Percentiles rank a stretch among this genome's conserved stretches.
phyloP scores from a whole-genome alignment of 345 rosid genomes.

The Reutealis trisperma region DNA sequence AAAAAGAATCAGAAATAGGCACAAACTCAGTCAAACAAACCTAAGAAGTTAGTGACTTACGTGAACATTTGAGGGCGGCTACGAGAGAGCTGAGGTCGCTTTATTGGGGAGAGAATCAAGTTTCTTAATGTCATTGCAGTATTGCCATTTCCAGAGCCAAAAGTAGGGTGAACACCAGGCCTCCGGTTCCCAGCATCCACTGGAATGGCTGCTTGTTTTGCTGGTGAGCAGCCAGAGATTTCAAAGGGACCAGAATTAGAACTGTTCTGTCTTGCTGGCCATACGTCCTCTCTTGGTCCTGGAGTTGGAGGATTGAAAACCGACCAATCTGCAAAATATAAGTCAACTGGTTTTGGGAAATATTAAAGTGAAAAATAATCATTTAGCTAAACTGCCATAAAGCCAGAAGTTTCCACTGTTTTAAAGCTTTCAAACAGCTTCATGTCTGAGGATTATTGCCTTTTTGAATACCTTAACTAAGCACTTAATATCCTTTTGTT shows the following conservation, averaged over 20 bases:
- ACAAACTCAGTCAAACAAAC: neutral
- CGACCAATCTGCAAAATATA: constrained; percentile 82
- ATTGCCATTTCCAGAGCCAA: constrained; percentile 52
- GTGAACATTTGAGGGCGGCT: constrained; percentile 67
- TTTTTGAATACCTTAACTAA: neutral
- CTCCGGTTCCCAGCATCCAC: constrained; percentile 64
- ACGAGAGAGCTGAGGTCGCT: constrained; percentile 90
- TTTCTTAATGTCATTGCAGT: constrained; percentile 79
- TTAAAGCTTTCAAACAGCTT: neutral
- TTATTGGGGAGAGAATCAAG: constrained; percentile 88
- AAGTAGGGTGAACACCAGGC: constrained; percentile 44
- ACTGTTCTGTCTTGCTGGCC: constrained; percentile 89
- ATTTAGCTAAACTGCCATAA: constrained; percentile 1
- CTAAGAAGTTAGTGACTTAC: constrained; percentile 40
- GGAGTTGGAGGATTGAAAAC: constrained; percentile 87
- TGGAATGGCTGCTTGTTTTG: constrained; percentile 50
- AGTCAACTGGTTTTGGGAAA: constrained; percentile 74
- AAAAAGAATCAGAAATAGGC: neutral
- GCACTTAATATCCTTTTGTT: constrained; percentile 14
- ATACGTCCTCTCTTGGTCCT: constrained; percentile 84
- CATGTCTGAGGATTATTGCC: neutral
- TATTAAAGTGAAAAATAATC: constrained; percentile 30
- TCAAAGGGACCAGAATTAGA: constrained; percentile 72
- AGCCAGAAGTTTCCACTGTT: constrained; percentile 12
- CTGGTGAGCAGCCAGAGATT: constrained; percentile 62